phyloP scores from a whole-genome alignment of 257 asterid genomes.

The Mitragyna speciosa region DNA sequence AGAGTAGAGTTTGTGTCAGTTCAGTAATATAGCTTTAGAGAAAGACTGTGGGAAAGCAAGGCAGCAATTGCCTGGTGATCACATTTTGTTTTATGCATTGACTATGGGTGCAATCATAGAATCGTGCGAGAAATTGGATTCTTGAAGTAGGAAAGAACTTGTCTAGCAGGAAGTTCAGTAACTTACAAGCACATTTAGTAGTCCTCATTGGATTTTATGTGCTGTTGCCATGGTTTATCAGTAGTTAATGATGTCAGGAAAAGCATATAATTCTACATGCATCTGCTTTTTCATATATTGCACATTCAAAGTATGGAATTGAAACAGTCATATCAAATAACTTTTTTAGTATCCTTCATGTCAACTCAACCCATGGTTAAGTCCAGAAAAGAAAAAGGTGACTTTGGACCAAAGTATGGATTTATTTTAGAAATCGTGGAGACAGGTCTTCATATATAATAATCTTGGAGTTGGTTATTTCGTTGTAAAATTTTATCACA shows the following conservation, averaged over 20 bases:
- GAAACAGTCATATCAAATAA: no score
- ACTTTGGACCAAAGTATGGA: no score
- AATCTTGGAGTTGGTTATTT: neutral
- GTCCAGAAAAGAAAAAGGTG: no score
- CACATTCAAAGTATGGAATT: neutral
- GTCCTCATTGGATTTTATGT: neutral
- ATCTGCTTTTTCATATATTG: neutral
- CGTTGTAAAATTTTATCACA: neutral
- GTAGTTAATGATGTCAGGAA: neutral
- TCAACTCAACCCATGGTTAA: neutral
- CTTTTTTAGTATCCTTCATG: no score
- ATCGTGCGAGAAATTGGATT: neutral
- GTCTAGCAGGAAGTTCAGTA: neutral
- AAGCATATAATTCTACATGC: no score
- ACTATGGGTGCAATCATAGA: no score
- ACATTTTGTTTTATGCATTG: neutral
- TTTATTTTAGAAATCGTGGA: neutral
- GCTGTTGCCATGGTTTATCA: neutral
- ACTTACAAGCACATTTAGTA: neutral
- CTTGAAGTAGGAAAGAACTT: neutral
- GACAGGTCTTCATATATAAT: neutral
- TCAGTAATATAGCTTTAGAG: no score
- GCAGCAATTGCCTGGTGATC: neutral
- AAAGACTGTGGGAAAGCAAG: neutral
- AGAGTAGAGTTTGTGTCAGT: neutral